phyloP scores from a whole-genome alignment of 192 early-diverging fungal genomes.

The Kappamyces sp. region DNA sequence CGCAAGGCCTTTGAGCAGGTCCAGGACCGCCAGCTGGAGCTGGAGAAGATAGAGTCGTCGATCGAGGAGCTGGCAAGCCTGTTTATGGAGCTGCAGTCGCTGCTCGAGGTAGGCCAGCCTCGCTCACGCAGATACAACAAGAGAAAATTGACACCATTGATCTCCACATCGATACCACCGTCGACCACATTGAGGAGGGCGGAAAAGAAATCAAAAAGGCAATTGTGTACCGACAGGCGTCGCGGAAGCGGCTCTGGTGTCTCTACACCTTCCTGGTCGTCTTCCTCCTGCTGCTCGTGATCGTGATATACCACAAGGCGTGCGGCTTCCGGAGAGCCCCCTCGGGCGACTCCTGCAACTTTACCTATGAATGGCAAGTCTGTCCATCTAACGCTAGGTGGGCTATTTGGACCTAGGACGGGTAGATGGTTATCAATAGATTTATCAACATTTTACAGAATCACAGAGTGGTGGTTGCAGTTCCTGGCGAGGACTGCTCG shows the following conservation, averaged over 20 bases:
- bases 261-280: too few species aligned
- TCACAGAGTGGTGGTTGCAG: too few species aligned
- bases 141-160: constrained; percentile 16
- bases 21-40: constrained; percentile 39
- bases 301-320: too few species aligned
- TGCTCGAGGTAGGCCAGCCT: constrained; percentile 25
- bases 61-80: constrained; percentile 35
- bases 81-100: constrained; percentile 44
- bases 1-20: constrained; percentile 36
- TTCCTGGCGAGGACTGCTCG: too few species aligned
- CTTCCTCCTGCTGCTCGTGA: too few species aligned
- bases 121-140: constrained; percentile 15
- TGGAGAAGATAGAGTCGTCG: constrained; percentile 31
- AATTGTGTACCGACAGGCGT: background rate
- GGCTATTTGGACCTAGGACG: too few species aligned
- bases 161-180: constrained; percentile 8
- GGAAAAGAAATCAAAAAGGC: constrained; percentile 20
- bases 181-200: constrained; percentile 12
- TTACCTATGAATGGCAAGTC: too few species aligned
- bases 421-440: too few species aligned
- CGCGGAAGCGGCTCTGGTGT: background rate
- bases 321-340: too few species aligned
- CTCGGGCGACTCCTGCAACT: too few species aligned
- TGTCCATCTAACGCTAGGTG: too few species aligned
- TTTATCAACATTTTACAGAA: too few species aligned